Evolutionary conservation across 2,329 filamentous ascomycete species (phyloP).

Genomic region (Neonectria hederae): DNA sequence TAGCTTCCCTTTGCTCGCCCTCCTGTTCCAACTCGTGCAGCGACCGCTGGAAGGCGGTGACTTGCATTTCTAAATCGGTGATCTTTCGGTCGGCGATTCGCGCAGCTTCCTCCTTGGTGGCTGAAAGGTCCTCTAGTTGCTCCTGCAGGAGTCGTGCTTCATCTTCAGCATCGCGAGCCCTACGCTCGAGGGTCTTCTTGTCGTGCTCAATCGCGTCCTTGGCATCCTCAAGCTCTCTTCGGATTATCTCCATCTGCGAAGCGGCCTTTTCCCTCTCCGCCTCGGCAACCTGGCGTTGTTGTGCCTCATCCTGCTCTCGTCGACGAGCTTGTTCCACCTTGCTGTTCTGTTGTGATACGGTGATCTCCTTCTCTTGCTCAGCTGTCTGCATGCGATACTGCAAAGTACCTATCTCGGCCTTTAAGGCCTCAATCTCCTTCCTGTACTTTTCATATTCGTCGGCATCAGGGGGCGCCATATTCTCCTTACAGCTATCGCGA

Average conservation of each 20-base stretch:
- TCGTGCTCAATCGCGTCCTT: constrained; percentile 62
- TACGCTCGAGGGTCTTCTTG: constrained; percentile 73
- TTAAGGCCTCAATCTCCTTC: constrained; percentile 76
- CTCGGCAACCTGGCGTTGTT: constrained; percentile 69
- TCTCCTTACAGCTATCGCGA: constrained; percentile 68
- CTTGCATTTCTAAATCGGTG: constrained; percentile 63
- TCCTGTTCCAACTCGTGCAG: constrained; percentile 70
- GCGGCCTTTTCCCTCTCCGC: constrained; percentile 60
- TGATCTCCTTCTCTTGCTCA: constrained; percentile 87
- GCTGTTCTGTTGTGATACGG: constrained; percentile 80
- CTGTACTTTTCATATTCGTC: constrained; percentile 67
- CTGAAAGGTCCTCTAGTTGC: constrained; percentile 77
- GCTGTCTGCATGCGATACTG: constrained; percentile 88
- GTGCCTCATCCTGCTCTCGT: constrained; percentile 87
- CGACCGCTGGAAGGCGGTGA: constrained; percentile 56
- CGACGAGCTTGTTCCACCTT: constrained; percentile 83
- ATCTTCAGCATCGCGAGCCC: constrained; percentile 75
- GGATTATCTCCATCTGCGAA: constrained; percentile 60
- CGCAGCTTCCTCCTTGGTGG: constrained; percentile 74
- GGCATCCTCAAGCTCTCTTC: constrained; percentile 62
- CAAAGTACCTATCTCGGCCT: constrained; percentile 87
- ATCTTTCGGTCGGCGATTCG: constrained; percentile 66
- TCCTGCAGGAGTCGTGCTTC: constrained; percentile 80
- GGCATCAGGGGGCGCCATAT: constrained; percentile 66
- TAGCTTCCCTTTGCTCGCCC: constrained; percentile 62